phyloP scores from a whole-genome alignment of 768 basidiomycete species.

The Agaricus sinodeliciosus region DNA sequence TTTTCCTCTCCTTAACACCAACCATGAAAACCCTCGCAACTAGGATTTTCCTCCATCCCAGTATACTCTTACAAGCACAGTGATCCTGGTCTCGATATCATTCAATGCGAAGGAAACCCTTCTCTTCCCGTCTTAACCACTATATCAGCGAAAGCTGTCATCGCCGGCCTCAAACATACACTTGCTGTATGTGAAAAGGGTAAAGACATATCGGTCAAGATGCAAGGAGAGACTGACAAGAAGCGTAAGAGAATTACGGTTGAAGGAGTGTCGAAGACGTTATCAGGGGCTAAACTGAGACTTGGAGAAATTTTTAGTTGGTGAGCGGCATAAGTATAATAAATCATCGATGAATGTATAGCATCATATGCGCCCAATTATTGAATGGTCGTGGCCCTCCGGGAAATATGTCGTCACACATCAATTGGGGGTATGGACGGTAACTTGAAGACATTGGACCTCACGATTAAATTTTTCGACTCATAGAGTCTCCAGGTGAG shows the following conservation, averaged over 20 bases:
- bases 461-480: background rate
- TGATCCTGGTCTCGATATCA: constrained; percentile 11
- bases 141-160: constrained; percentile 3
- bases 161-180: background rate
- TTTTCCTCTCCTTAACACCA: too few relatives aligned
- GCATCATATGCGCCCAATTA: background rate
- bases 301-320: constrained; percentile 10
- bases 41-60: background rate
- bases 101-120: background rate
- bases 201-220: too few relatives aligned
- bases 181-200: background rate
- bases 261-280: background rate
- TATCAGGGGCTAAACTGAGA: constrained; percentile 9
- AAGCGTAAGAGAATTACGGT: constrained; percentile 12
- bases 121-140: constrained; percentile 9
- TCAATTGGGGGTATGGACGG: constrained; percentile 12
- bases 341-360: too few relatives aligned
- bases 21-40: too few relatives aligned
- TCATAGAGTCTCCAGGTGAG: constrained; percentile 8
- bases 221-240: constrained; percentile 13
- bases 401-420: constrained; percentile 9
- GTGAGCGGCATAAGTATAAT: constrained; percentile 4
- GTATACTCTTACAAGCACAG: constrained; percentile 1
- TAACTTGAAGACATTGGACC: background rate
- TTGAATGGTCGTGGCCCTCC: constrained; percentile 15